Percentiles rank a stretch among this genome's conserved stretches.
Conservation (phyloP, 1,284 basidiomycete genomes). For the Amylostereum areolatum region DNA sequence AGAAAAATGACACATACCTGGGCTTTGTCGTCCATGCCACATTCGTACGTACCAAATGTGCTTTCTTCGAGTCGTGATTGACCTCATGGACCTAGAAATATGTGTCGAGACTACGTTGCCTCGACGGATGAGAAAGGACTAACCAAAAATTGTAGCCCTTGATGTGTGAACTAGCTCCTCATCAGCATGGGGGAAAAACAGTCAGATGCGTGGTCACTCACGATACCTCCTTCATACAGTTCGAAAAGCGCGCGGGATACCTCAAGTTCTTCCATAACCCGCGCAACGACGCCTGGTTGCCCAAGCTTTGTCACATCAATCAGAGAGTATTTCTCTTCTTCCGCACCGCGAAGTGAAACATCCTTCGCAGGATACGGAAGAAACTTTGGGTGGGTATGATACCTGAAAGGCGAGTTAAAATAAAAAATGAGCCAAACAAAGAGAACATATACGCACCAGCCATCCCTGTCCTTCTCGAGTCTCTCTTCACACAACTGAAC, state of each 20-base stretch:
- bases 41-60: conserved; percentile 64
- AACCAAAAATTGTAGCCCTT: conserved; percentile 72
- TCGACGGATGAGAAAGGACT: conserved; percentile 14
- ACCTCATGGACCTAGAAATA: conserved; percentile 65
- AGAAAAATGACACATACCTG: conserved; percentile 35
- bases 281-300: conserved; percentile 31
- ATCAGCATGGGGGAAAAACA: neutral
- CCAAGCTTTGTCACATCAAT: conserved; percentile 55
- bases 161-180: conserved; percentile 65
- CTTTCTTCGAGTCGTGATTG: conserved; percentile 74
- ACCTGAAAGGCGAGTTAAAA: conserved; percentile 39
- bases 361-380: conserved; percentile 72
- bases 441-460: conserved; percentile 54
- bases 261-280: conserved; percentile 83
- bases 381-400: conserved; percentile 73
- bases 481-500: conserved; percentile 49
- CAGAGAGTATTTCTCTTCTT: conserved; percentile 77
- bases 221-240: conserved; percentile 74
- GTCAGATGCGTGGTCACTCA: conserved; percentile 26
- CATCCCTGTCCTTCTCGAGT: conserved; percentile 59
- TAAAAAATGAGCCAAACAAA: neutral
- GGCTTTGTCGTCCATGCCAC: conserved; percentile 84
- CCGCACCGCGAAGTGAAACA: conserved; percentile 71
- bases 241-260: conserved; percentile 82
- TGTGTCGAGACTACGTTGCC: neutral